phyloP scores from a whole-genome alignment of 805 yeast species.

The Myxozyma neotropica region DNA sequence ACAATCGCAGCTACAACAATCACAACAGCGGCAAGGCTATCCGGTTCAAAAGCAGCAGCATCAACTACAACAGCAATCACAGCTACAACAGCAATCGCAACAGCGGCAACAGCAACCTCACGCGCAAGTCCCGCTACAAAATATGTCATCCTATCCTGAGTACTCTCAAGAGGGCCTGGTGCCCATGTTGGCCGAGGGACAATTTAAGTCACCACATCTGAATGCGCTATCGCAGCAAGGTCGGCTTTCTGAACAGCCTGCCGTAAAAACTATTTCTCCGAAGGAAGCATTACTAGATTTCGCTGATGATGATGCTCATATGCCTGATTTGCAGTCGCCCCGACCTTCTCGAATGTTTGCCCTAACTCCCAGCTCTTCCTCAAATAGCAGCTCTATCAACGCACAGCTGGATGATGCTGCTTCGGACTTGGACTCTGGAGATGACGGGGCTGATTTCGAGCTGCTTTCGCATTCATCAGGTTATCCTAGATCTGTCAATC shows the following conservation, averaged over 20 bases:
- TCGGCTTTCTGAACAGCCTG: slow-evolving; percentile 10
- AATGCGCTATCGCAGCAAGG: neutral
- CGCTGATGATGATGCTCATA: slow-evolving; percentile 3
- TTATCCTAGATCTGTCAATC: slow-evolving; percentile 7
- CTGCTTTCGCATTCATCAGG: slow-evolving; percentile 6
- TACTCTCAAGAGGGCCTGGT: neutral
- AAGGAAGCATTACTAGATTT: slow-evolving; percentile 30
- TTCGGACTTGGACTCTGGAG: slow-evolving; percentile 19
- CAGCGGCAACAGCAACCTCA: neutral
- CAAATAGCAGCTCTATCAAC: slow-evolving; percentile 11
- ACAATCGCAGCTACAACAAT: slow-evolving; percentile 9
- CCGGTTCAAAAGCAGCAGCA: slow-evolving; percentile 21
- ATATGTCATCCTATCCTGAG: neutral
- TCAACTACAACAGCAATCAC: neutral
- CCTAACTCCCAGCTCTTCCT: slow-evolving; percentile 26
- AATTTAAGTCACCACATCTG: neutral
- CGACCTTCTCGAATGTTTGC: slow-evolving; percentile 18
- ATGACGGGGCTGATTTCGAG: slow-evolving; percentile 16
- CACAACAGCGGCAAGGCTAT: slow-evolving; percentile 20
- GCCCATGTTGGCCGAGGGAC: neutral
- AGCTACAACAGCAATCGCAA: neutral
- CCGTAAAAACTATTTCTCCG: slow-evolving; percentile 28
- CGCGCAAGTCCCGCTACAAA: neutral
- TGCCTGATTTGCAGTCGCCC: slow-evolving; percentile 1
- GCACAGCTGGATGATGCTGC: slow-evolving; percentile 3